A percentile compares a stretch with the other conserved stretches of the same genome.
Conservation (phyloP, 495 filamentous ascomycete genomes). For the Xylaria scruposa region DNA sequence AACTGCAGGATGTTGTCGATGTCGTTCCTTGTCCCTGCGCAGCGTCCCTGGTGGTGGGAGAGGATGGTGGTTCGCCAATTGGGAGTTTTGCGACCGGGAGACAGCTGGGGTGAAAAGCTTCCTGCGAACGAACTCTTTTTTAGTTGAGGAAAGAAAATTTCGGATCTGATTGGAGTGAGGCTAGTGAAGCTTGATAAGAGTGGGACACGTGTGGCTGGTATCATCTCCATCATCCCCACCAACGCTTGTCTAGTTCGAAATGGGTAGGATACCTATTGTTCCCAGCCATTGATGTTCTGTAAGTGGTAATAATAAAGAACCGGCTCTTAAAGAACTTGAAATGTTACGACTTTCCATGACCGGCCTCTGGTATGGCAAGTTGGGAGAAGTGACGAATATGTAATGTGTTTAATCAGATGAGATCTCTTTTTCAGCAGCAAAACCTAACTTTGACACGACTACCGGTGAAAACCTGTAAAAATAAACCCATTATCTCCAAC, state of each 20-base stretch:
- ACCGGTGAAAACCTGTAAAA: too few relatives aligned
- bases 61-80: slow-evolving; percentile 22
- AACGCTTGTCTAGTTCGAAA: not conserved
- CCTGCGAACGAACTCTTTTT: slow-evolving; percentile 5
- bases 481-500: too few relatives aligned
- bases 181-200: slow-evolving; percentile 29
- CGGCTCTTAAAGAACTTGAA: too few relatives aligned
- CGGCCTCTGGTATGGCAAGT: too few relatives aligned
- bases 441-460: too few relatives aligned
- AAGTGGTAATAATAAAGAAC: too few relatives aligned
- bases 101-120: slow-evolving; percentile 27
- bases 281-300: not conserved
- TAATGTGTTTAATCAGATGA: too few relatives aligned
- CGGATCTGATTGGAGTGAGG: slow-evolving; percentile 7
- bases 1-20: slow-evolving; percentile 32
- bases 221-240: too few relatives aligned
- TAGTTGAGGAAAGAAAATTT: slow-evolving; percentile 29
- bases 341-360: too few relatives aligned
- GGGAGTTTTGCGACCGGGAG: slow-evolving; percentile 23
- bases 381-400: too few relatives aligned
- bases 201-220: slow-evolving; percentile 28
- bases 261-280: not conserved
- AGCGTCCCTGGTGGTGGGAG: slow-evolving; percentile 35
- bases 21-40: slow-evolving; percentile 33
- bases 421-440: too few relatives aligned